phyloP scores from a whole-genome alignment of 2,329 filamentous ascomycete species.

The Acrodontium crateriforme region DNA sequence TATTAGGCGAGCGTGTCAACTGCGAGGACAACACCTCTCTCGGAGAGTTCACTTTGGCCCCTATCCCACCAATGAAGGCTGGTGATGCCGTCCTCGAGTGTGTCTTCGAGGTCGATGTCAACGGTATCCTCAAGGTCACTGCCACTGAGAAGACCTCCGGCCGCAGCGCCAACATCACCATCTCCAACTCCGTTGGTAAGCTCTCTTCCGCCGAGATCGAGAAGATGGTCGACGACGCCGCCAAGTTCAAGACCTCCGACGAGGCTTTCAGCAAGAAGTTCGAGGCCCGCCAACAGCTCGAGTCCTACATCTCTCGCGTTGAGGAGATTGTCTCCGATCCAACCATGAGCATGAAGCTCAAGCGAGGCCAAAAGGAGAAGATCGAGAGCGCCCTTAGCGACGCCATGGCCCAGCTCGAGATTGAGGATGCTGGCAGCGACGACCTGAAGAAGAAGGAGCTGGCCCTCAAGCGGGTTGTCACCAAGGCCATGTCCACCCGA shows the following conservation, averaged over 20 bases:
- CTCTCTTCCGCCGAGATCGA: slow-evolving; percentile 90
- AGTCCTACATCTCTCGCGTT: slow-evolving; percentile 96
- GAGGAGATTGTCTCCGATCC: slow-evolving; percentile 99
- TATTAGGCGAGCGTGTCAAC: slow-evolving; percentile 81
- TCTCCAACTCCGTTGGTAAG: slow-evolving; percentile 98
- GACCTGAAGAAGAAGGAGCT: slow-evolving; percentile 99
- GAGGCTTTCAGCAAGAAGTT: slow-evolving; percentile 99
- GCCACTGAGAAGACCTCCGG: slow-evolving; percentile 98
- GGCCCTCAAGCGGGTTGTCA: slow-evolving; percentile 91
- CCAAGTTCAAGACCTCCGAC: slow-evolving; percentile 97
- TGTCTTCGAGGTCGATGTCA: slow-evolving; percentile 99
- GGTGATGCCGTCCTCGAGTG: slow-evolving; percentile 94
- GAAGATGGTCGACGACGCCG: slow-evolving; percentile 92
- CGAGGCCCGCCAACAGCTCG: slow-evolving; percentile 96
- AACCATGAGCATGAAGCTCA: slow-evolving; percentile 88
- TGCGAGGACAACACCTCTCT: slow-evolving; percentile 97
- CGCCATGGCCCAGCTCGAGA: slow-evolving; percentile 93
- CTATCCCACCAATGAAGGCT: slow-evolving; percentile 65
- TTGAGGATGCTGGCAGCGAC: slow-evolving; percentile 80
- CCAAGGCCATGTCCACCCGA: too few relatives aligned
- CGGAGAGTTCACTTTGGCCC: slow-evolving; percentile 90
- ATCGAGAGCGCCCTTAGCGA: slow-evolving; percentile 95
- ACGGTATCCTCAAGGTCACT: slow-evolving; percentile 93
- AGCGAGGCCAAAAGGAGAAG: slow-evolving; percentile 99
- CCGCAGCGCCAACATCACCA: slow-evolving; percentile 97